Percentiles rank a stretch among this genome's conserved stretches.
Evolutionary conservation across 306 rosid species (phyloP).

Genomic region (Arachis hypogaea): DNA sequence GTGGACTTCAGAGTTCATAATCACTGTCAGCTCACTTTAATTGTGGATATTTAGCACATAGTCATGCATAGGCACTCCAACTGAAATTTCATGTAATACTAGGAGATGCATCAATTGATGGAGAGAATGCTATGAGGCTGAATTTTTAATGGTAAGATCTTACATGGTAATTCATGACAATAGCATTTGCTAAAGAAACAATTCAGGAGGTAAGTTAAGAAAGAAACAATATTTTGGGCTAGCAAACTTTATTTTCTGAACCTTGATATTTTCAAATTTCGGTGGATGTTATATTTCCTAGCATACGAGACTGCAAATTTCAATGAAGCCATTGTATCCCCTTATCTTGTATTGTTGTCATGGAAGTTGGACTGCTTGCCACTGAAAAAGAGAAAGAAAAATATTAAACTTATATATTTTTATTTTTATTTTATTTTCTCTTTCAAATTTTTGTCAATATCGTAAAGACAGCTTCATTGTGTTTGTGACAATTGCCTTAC

Average conservation of each 20-base stretch:
- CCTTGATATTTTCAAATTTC: no score
- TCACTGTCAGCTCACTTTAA: conserved; percentile 3
- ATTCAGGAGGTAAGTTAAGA: not conserved
- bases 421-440: not conserved
- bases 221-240: not conserved
- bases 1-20: not conserved
- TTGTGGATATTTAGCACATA: conserved; percentile 6
- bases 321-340: not conserved
- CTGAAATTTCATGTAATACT: conserved; percentile 4
- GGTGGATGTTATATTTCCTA: not conserved
- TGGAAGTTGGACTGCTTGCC: not conserved
- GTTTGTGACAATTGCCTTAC: conserved; percentile 28
- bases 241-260: not conserved
- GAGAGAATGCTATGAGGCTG: conserved; percentile 19
- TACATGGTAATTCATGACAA: not conserved
- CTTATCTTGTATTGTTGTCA: conserved; percentile 7
- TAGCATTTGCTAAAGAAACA: not conserved
- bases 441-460: not conserved
- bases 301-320: not conserved
- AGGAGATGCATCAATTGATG: conserved; percentile 5
- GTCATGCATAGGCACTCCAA: not conserved
- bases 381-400: not conserved
- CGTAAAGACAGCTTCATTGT: not conserved
- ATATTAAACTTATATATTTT: not conserved
- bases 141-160: conserved; percentile 10